These are phyloP conservation scores for Umbelopsis vinacea DNA, from an alignment of 192 early-diverging fungal genomes.

Conservation along the genomic window DNA sequence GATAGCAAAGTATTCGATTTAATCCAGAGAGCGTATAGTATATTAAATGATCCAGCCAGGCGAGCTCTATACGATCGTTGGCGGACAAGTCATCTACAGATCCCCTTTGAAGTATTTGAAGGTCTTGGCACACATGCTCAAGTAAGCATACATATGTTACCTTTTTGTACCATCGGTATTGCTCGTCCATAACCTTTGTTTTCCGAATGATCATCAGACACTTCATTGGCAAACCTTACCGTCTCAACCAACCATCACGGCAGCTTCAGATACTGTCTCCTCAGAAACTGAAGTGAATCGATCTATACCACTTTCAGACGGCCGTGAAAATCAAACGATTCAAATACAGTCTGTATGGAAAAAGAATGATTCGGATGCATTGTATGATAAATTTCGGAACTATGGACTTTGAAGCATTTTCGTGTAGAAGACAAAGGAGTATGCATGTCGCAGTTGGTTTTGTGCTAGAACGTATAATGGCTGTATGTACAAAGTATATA, in stretches of 20 bases:
- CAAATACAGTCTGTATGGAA: slow-evolving; percentile 24
- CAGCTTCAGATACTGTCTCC: neutral
- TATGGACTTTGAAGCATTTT: slow-evolving; percentile 22
- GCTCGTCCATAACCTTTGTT: neutral
- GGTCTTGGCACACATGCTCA: slow-evolving; percentile 33
- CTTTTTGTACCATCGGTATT: neutral
- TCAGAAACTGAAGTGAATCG: neutral
- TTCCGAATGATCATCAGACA: slow-evolving; percentile 2
- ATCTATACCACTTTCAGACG: slow-evolving; percentile 8
- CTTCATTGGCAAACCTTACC: slow-evolving; percentile 41
- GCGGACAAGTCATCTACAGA: slow-evolving; percentile 23
- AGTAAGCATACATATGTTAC: slow-evolving; percentile 14
- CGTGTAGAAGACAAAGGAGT: no score
- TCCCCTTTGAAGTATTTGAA: slow-evolving; percentile 34
- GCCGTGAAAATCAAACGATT: neutral
- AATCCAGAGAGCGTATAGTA: slow-evolving; percentile 36
- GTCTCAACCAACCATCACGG: slow-evolving; percentile 20
- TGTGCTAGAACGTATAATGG: no score
- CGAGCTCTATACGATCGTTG: slow-evolving; percentile 38
- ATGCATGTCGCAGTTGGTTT: no score
- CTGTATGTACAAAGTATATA: no score
- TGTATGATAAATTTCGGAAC: slow-evolving; percentile 32
- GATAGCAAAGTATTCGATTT: neutral
- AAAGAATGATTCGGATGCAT: slow-evolving; percentile 1
- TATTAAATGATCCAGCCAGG: slow-evolving; percentile 26